Conservation (phyloP, 352 stramenopile genomes). For the Pythium monospermum region DNA sequence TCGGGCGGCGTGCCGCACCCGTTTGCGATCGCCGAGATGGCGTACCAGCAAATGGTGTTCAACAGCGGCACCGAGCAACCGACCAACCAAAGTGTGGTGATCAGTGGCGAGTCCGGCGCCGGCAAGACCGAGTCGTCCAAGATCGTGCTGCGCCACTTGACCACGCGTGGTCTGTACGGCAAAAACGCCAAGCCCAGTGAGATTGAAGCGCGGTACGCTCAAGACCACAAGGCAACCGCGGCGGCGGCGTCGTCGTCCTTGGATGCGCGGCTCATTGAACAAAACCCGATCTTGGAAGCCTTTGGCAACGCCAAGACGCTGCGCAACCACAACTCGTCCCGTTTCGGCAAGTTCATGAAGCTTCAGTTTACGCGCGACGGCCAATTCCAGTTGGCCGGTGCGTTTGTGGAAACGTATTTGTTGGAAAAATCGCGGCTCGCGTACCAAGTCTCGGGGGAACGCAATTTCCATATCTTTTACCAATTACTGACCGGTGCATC, state of each 20-base stretch:
- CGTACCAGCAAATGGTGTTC: conserved; percentile 91
- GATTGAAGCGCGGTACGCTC: conserved; percentile 52
- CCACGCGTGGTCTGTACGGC: conserved; percentile 79
- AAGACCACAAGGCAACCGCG: conserved; percentile 45
- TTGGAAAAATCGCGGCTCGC: conserved; percentile 86
- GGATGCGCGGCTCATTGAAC: conserved; percentile 80
- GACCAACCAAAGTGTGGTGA: conserved; percentile 86
- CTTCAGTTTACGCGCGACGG: conserved; percentile 90
- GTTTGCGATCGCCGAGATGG: conserved; percentile 87
- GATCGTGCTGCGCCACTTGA: conserved; percentile 87
- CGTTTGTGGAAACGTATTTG: conserved; percentile 87
- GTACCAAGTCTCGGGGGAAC: conserved; percentile 87
- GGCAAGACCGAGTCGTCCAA: conserved; percentile 89
- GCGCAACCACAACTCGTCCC: conserved; percentile 92
- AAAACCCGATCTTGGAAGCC: conserved; percentile 93
- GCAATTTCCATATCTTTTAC: conserved; percentile 97
- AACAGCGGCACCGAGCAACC: conserved; percentile 80
- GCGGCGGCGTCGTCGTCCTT: conserved; percentile 40
- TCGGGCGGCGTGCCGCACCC: conserved; percentile 72
- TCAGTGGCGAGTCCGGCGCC: conserved; percentile 82
- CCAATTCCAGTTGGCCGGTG: conserved; percentile 80
- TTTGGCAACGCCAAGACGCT: conserved; percentile 96
- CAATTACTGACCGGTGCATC: conserved; percentile 80
- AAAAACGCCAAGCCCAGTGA: conserved; percentile 75
- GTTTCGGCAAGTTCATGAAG: conserved; percentile 96